phyloP scores from a whole-genome alignment of 768 basidiomycete genomes.

The Lentinula guzmanii region DNA sequence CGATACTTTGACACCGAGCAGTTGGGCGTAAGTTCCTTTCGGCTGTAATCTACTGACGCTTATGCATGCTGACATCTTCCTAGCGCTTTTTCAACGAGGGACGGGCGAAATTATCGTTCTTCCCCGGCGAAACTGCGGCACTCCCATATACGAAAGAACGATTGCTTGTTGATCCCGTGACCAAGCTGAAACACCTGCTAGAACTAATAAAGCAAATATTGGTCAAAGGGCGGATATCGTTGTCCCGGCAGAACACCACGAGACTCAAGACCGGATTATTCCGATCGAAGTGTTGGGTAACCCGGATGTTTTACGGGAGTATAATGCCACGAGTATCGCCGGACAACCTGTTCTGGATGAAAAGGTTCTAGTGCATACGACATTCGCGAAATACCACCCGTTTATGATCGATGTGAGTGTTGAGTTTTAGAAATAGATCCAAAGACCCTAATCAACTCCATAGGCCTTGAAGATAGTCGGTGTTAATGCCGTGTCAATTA shows the following conservation, averaged over 20 bases:
- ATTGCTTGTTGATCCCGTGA: background rate
- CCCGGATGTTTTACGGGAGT: background rate
- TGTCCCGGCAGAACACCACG: background rate
- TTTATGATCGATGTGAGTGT: background rate
- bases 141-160: no score
- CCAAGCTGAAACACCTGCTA: background rate
- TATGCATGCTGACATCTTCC: background rate
- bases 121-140: background rate
- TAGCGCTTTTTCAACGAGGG: background rate
- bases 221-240: background rate
- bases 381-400: background rate
- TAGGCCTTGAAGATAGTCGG: no score
- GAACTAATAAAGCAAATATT: background rate
- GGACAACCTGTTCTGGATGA: background rate
- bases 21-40: background rate
- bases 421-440: background rate
- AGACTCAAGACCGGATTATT: background rate
- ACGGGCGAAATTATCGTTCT: background rate
- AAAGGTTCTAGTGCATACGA: constrained; percentile 2
- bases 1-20: background rate
- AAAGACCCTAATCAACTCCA: no score
- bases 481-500: background rate
- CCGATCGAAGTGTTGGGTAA: background rate
- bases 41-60: background rate
- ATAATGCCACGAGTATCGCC: background rate